phyloP scores from a whole-genome alignment of 768 basidiomycete genomes.

The Kwoniella sp. region DNA sequence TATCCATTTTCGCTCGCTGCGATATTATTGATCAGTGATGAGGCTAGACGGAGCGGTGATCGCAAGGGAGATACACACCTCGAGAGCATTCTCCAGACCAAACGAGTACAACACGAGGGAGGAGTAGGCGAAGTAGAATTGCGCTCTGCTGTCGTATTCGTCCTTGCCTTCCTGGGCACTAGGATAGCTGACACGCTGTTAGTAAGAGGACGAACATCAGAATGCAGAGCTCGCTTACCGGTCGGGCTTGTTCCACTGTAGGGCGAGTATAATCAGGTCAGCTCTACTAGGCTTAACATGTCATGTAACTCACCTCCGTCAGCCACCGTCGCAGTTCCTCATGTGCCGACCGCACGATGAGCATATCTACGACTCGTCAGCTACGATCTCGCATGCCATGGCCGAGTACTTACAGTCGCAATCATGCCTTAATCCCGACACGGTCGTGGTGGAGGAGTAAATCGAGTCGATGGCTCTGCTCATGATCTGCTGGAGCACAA shows the following conservation, averaged over 20 bases:
- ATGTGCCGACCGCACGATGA: constrained; percentile 44
- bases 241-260: constrained; percentile 32
- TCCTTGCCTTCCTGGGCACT: constrained; percentile 7
- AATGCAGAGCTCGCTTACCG: constrained; percentile 14
- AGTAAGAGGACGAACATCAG: not conserved
- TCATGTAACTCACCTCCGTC: constrained; percentile 19
- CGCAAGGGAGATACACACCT: constrained; percentile 45
- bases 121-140: constrained; percentile 80
- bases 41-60: not conserved
- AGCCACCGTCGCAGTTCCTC: constrained; percentile 44
- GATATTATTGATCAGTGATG: constrained; percentile 1
- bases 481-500: constrained; percentile 83
- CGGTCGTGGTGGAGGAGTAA: constrained; percentile 68
- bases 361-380: constrained; percentile 57
- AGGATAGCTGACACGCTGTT: not conserved
- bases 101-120: constrained; percentile 86
- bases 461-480: constrained; percentile 84
- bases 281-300: not conserved
- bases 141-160: constrained; percentile 48
- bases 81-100: constrained; percentile 91
- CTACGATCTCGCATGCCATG: constrained; percentile 62
- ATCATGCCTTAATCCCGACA: constrained; percentile 76
- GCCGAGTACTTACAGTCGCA: constrained; percentile 63
- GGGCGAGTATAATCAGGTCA: not conserved
- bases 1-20: constrained; percentile 42